phyloP scores from a whole-genome alignment of 2,329 filamentous ascomycete species.

The Pyrenochaeta sp. region DNA sequence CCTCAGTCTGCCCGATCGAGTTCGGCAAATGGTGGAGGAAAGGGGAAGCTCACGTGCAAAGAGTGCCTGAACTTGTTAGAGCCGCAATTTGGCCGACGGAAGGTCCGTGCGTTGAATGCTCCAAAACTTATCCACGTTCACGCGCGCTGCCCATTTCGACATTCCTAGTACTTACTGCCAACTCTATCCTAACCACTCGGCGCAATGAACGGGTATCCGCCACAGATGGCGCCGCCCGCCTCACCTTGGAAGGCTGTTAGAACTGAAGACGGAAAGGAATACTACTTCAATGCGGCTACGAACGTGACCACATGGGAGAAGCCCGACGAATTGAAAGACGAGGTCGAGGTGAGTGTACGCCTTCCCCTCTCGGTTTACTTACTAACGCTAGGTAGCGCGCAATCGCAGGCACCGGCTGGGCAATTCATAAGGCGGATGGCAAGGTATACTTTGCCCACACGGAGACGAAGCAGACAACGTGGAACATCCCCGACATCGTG shows the following conservation, averaged over 20 bases:
- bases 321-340: conserved; percentile 86
- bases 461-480: conserved; percentile 89
- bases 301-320: conserved; percentile 95
- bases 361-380: neutral
- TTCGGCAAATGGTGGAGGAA: conserved; percentile 2
- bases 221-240: conserved; percentile 53
- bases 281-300: conserved; percentile 89
- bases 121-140: conserved; percentile 10
- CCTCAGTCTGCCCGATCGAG: neutral
- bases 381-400: conserved; percentile 68
- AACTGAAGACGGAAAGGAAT: conserved; percentile 81
- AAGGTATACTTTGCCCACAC: conserved; percentile 94
- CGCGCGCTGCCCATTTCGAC: conserved; percentile 2
- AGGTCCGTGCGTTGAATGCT: conserved; percentile 4
- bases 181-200: conserved; percentile 5
- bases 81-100: conserved; percentile 1
- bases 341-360: conserved; percentile 71
- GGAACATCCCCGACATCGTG: conserved; percentile 84
- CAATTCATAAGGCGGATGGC: conserved; percentile 82
- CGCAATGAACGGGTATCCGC: conserved; percentile 67
- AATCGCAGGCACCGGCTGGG: conserved; percentile 85
- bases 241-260: conserved; percentile 80
- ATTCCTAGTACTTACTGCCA: conserved; percentile 3
- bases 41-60: conserved; percentile 26
- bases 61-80: conserved; percentile 14